A percentile compares a stretch with the other conserved stretches of the same genome.
Evolutionary conservation across 73 alveolate genomes (phyloP).

Genomic region (Paramecium biaurelia): DNA sequence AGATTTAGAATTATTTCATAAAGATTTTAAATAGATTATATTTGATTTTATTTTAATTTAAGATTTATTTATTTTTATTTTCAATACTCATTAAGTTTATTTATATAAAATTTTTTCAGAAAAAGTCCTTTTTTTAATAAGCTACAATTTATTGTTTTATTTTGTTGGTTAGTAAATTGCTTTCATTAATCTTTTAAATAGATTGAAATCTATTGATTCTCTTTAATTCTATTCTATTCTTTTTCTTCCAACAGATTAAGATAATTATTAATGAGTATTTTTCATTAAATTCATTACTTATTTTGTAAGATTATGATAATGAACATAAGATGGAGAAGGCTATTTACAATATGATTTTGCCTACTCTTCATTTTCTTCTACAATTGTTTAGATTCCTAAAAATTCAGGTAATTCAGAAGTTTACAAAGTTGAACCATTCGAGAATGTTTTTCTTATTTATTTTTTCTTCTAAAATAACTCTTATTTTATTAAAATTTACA

Average conservation of each 20-base stretch:
- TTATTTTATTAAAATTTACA: neutral
- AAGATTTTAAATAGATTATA: too few species aligned
- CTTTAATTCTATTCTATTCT: neutral
- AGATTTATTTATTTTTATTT: neutral
- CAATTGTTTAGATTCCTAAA: neutral
- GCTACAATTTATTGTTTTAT: neutral
- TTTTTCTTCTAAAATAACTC: neutral
- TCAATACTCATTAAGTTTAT: neutral
- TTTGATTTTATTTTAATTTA: neutral
- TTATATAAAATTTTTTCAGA: neutral
- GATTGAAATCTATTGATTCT: neutral
- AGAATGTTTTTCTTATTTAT: neutral
- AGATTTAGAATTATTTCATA: too few species aligned
- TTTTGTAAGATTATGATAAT: neutral
- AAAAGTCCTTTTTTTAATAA: neutral
- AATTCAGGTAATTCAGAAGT: slow-evolving; percentile 4
- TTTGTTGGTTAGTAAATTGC: neutral
- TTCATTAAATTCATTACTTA: neutral
- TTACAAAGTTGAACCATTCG: neutral
- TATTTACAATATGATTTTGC: neutral
- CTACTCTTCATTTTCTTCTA: neutral
- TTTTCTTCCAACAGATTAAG: neutral
- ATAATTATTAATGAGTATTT: neutral
- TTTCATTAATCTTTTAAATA: neutral
- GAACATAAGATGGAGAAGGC: neutral